Percentiles rank a stretch among this genome's conserved stretches.
phyloP scores from a whole-genome alignment of 495 filamentous ascomycete genomes.

The Penicillium tannophilum region DNA sequence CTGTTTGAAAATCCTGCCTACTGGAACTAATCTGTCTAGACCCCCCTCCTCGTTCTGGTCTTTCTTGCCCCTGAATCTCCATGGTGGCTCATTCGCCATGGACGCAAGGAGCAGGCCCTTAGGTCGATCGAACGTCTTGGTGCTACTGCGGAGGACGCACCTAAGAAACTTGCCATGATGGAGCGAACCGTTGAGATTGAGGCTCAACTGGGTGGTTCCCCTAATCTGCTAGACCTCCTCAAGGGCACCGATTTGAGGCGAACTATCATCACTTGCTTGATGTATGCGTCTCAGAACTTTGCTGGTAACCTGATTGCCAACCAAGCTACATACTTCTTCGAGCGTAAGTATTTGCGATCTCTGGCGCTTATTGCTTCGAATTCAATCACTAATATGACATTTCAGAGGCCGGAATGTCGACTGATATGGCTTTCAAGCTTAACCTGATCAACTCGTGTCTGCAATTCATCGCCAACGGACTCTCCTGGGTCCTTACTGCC shows the following conservation, averaged over 20 bases:
- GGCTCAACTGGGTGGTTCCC: slow-evolving; percentile 59
- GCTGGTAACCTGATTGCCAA: slow-evolving; percentile 28
- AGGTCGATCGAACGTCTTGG: slow-evolving; percentile 65
- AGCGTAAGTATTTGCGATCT: slow-evolving; percentile 59
- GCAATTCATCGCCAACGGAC: slow-evolving; percentile 34
- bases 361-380: too few species aligned
- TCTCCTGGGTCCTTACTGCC: slow-evolving; percentile 29
- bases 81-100: slow-evolving; percentile 79
- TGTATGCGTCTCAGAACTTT: slow-evolving; percentile 32
- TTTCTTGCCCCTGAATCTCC: slow-evolving; percentile 73
- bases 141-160: slow-evolving; percentile 55
- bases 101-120: slow-evolving; percentile 65
- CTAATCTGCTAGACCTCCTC: slow-evolving; percentile 73
- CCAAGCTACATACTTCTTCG: slow-evolving; percentile 67
- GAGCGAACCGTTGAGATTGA: slow-evolving; percentile 76
- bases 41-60: slow-evolving; percentile 68
- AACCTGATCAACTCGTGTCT: slow-evolving; percentile 43
- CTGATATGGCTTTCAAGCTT: slow-evolving; percentile 33
- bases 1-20: not conserved
- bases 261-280: slow-evolving; percentile 73
- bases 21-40: slow-evolving; percentile 49
- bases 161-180: slow-evolving; percentile 81
- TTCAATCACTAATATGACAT: too few species aligned
- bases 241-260: slow-evolving; percentile 69
- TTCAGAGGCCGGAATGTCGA: slow-evolving; percentile 30